Evolutionary conservation across 176 grass and related monocot genomes (phyloP).

Genomic region (Panicum miliaceum): DNA sequence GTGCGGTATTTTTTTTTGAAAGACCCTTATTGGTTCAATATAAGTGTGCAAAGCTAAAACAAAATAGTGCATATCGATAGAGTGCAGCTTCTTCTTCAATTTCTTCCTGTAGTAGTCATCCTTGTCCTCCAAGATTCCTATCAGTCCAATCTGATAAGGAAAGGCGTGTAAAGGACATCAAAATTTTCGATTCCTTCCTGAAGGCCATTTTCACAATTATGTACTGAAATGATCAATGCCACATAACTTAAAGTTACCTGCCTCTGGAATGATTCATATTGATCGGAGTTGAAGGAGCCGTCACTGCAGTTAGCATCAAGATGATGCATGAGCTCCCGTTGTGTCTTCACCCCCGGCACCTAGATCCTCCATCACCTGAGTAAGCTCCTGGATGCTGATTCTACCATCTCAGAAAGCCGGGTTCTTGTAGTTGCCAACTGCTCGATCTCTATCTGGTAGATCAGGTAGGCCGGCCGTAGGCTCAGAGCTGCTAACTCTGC

Average conservation of each 20-base stretch:
- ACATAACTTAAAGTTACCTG: constrained; percentile 57
- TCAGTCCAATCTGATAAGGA: constrained; percentile 67
- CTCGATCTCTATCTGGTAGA: constrained; percentile 47
- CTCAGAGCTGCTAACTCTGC: constrained; percentile 85
- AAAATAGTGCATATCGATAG: too few relatives aligned
- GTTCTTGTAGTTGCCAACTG: constrained; percentile 55
- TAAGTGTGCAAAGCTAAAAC: too few relatives aligned
- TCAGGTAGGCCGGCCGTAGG: too few relatives aligned
- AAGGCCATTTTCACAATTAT: background rate
- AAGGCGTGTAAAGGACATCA: background rate
- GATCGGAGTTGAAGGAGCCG: constrained; percentile 88
- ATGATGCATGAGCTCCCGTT: constrained; percentile 75
- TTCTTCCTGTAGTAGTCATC: constrained; percentile 78
- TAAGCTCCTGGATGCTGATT: constrained; percentile 94
- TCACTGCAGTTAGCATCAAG: constrained; percentile 89
- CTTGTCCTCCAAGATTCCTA: constrained; percentile 76
- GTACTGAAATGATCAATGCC: background rate
- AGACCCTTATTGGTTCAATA: too few relatives aligned
- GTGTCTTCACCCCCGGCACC: constrained; percentile 81
- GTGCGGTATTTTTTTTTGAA: too few relatives aligned
- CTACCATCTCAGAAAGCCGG: constrained; percentile 71
- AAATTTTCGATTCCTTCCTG: background rate
- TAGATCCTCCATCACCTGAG: constrained; percentile 89
- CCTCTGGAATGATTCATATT: constrained; percentile 87
- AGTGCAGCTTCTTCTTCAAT: constrained; percentile 82